Evolutionary conservation across 805 yeast species (phyloP), one percentile per base, ranked within the genome.

Genomic region (Pichia nakasei): DNA sequence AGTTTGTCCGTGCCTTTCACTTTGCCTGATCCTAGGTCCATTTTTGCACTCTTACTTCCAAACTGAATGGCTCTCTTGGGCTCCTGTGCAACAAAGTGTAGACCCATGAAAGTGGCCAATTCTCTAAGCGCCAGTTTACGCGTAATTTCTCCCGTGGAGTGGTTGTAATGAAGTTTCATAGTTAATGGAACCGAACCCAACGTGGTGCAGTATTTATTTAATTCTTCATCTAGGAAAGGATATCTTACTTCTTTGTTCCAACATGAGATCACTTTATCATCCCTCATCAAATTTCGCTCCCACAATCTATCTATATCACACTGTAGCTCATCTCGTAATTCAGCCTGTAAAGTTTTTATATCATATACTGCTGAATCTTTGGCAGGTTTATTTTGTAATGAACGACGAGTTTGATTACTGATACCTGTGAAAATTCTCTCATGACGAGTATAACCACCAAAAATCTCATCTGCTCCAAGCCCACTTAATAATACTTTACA

Each of bases 11-110:
- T 83, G 0, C 97, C 97, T 54, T 79, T 82, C 35, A 75, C 68
- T 52, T 78, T 82, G 4, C 89, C 82, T 37, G 82, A 76, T 1
- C 91, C 91, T 3, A 78, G 70, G 49, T 84, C 89, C 82, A 93
- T 78, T 61, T 91, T 94, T 1, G 99, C 98, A 57, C 95, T 82
- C 50, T 84, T 80, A 0, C 97, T 85, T 0, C 99, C 99, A 61
- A 93, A 93, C 58, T 93, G 98, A 48, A 93, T 88, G 0, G 99
- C 99, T 38, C 99, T 69, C 58, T 93, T 93, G 1, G 83, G 77
- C 57, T 93, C 97, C 20, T 69, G 66, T 17, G 78, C 65, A 0
- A 88, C 93, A 59, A 70, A 72, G 0, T 50, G 58, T 18, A 82
- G 51, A 0, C 53, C 58, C 31, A 58, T 43, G 2, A n/a, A 11